Evolutionary conservation across 331 rosid species (phyloP).

Genomic region (Malus hybrid): DNA sequence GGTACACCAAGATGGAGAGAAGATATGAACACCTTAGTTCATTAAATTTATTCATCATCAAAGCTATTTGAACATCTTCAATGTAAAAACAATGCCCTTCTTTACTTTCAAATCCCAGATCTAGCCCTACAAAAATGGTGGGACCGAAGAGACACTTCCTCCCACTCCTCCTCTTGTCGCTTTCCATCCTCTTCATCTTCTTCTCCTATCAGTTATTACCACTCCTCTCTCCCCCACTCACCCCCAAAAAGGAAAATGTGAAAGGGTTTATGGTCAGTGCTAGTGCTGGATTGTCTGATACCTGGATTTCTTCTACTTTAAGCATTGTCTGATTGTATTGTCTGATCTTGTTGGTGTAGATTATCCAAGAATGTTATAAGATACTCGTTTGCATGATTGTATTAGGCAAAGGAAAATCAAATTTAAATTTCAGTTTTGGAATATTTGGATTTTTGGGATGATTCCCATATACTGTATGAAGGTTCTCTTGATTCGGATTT

Average conservation of each 20-base stretch:
- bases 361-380: not conserved
- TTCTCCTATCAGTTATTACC: slow-evolving; percentile 32
- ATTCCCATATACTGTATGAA: slow-evolving; percentile 62
- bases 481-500: slow-evolving; percentile 49
- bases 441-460: slow-evolving; percentile 47
- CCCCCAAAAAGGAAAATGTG: not conserved
- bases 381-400: not conserved
- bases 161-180: slow-evolving; percentile 52
- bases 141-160: slow-evolving; percentile 55
- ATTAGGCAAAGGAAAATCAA: not conserved
- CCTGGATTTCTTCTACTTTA: not conserved
- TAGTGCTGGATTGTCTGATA: not conserved
- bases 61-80: slow-evolving; percentile 56
- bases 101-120: not conserved
- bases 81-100: not conserved
- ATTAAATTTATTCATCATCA: slow-evolving; percentile 67
- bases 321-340: not conserved
- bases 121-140: slow-evolving; percentile 30
- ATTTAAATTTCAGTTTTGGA: not conserved
- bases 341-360: not conserved
- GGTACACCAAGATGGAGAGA: slow-evolving; percentile 85
- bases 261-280: not conserved
- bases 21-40: slow-evolving; percentile 93
- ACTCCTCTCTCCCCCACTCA: slow-evolving; percentile 37
- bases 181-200: slow-evolving; percentile 53